Conservation (phyloP, 371 early-diverging fungal species). For the Apophysomyces elegans region DNA sequence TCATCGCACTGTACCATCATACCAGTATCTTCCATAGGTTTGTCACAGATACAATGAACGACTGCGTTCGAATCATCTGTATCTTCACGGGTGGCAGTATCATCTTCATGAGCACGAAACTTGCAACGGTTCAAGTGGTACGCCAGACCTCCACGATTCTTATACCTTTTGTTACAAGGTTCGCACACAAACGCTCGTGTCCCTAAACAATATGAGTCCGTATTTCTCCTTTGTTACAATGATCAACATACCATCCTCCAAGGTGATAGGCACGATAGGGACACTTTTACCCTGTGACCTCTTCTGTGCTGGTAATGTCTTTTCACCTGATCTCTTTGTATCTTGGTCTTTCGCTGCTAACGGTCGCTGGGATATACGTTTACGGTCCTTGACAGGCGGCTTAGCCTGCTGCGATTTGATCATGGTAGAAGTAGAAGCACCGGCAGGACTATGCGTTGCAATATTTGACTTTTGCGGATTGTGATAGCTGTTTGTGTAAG, state of each 20-base stretch:
- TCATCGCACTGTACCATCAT: constrained; percentile 58
- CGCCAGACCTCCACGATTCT: constrained; percentile 45
- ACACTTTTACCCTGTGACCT: constrained; percentile 1
- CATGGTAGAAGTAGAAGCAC: constrained; percentile 9
- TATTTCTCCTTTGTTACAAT: background rate
- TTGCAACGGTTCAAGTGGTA: constrained; percentile 52
- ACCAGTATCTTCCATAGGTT: constrained; percentile 38
- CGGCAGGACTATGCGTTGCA: constrained; percentile 8
- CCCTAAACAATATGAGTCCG: constrained; percentile 13
- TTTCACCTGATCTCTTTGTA: constrained; percentile 2
- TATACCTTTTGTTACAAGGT: constrained; percentile 52
- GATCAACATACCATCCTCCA: constrained; percentile 35
- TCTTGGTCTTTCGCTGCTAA: constrained; percentile 5
- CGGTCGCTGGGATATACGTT: constrained; percentile 1
- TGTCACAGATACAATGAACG: constrained; percentile 49
- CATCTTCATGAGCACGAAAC: constrained; percentile 17
- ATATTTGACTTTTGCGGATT: background rate
- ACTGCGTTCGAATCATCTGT: constrained; percentile 27
- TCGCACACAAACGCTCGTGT: constrained; percentile 41
- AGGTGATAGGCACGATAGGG: constrained; percentile 15
- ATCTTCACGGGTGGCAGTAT: constrained; percentile 18
- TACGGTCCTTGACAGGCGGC: background rate
- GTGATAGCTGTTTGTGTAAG: background rate
- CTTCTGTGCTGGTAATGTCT: background rate
- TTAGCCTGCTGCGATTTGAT: constrained; percentile 13